These are phyloP conservation scores for Fusarium longipes DNA, from an alignment of 2,329 filamentous ascomycete genomes.

Conservation along the genomic window DNA sequence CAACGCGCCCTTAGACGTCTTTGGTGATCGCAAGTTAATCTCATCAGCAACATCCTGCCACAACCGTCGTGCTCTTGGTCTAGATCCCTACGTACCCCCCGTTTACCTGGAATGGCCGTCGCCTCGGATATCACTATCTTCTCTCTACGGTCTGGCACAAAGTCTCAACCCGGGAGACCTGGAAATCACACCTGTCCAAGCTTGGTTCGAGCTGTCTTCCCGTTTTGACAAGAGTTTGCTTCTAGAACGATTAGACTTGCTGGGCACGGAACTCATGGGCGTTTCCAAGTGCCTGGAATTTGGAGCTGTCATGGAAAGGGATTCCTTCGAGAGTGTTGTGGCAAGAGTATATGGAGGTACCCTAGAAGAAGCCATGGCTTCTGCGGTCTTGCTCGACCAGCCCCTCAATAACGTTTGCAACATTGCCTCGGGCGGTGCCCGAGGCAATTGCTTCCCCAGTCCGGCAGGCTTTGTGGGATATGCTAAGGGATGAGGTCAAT, in stretches of 20 bases:
- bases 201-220: slow-evolving; percentile 64
- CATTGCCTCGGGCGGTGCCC: background rate
- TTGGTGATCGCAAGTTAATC: slow-evolving; percentile 43
- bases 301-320: slow-evolving; percentile 60
- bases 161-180: slow-evolving; percentile 56
- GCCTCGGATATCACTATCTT: slow-evolving; percentile 55
- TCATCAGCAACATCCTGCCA: slow-evolving; percentile 34
- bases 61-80: slow-evolving; percentile 22
- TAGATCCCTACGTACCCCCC: slow-evolving; percentile 37
- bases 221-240: slow-evolving; percentile 55
- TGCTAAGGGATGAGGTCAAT: slow-evolving; percentile 16
- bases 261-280: slow-evolving; percentile 56
- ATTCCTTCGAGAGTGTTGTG: slow-evolving; percentile 60
- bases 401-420: slow-evolving; percentile 8
- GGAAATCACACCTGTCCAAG: slow-evolving; percentile 64
- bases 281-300: slow-evolving; percentile 61
- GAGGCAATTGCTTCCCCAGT: slow-evolving; percentile 1
- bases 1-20: slow-evolving; percentile 52
- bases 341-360: slow-evolving; percentile 53
- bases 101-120: slow-evolving; percentile 53
- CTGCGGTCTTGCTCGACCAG: slow-evolving; percentile 8
- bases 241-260: slow-evolving; percentile 52
- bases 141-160: slow-evolving; percentile 58
- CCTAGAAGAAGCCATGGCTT: slow-evolving; percentile 36
- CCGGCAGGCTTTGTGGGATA: slow-evolving; percentile 22